Percentiles rank a stretch among this genome's conserved stretches.
Conservation (phyloP, 805 yeast genomes). For the Barnettozyma wickerhamii region DNA sequence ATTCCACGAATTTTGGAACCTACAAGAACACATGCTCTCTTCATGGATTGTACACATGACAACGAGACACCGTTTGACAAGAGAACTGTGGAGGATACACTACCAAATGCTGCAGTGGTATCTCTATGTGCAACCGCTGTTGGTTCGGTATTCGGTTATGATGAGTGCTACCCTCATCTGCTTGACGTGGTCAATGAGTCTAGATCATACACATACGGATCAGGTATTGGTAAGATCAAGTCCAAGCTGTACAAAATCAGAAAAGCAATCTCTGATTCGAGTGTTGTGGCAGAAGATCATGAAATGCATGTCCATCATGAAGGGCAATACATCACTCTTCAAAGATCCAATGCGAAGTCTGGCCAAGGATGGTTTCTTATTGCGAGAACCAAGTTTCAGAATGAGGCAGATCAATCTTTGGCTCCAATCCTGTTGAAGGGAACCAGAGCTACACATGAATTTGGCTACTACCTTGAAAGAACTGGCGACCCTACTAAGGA, state of each 20-base stretch:
- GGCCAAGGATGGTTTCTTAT: conserved; percentile 88
- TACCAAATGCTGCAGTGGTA: conserved; percentile 92
- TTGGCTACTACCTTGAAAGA: conserved; percentile 52
- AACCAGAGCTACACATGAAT: conserved; percentile 50
- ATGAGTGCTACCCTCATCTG: conserved; percentile 81
- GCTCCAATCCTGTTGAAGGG: conserved; percentile 59
- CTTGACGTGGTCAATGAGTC: conserved; percentile 77
- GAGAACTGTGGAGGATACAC: conserved; percentile 89
- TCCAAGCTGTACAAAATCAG: conserved; percentile 53
- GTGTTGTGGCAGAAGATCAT: conserved; percentile 48
- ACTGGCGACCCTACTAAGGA: conserved; percentile 43
- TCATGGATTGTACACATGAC: conserved; percentile 98
- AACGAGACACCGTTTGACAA: conserved; percentile 86
- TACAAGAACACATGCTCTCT: conserved; percentile 85
- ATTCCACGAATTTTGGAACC: conserved; percentile 63
- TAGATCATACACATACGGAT: conserved; percentile 49
- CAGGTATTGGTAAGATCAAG: conserved; percentile 79
- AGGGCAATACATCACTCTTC: conserved; percentile 87
- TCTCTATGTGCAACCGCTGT: conserved; percentile 90
- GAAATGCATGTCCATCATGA: conserved; percentile 95
- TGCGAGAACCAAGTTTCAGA: conserved; percentile 75
- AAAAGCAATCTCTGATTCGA: conserved; percentile 47
- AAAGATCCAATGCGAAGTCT: conserved; percentile 74
- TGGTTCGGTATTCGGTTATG: conserved; percentile 92
- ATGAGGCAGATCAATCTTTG: conserved; percentile 43